These are phyloP conservation scores for Lyophyllum semitale DNA, from an alignment of 768 basidiomycete species.

Conservation along the genomic window DNA sequence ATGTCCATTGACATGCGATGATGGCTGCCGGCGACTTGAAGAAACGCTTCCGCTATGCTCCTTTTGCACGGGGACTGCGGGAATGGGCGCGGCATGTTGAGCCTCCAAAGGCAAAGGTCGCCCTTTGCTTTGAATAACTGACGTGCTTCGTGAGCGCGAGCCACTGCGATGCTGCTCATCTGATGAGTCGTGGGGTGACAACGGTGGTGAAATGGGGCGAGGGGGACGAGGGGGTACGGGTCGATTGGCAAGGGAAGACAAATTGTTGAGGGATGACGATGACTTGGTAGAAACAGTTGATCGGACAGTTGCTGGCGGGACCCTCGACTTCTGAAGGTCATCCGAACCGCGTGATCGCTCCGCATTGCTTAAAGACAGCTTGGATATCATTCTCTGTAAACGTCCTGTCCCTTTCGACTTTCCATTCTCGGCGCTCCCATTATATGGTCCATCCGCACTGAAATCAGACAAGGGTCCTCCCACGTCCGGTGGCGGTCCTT, in stretches of 20 bases:
- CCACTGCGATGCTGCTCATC: constrained; percentile 32
- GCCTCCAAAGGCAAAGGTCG: constrained; percentile 15
- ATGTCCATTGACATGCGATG: constrained; percentile 7
- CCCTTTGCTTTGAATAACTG: constrained; percentile 25
- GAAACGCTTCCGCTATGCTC: constrained; percentile 9
- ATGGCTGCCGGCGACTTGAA: constrained; percentile 3
- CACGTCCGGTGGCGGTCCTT: constrained; percentile 55
- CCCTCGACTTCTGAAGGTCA: constrained; percentile 11
- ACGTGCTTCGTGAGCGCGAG: constrained; percentile 27
- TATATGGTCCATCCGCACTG: constrained; percentile 25
- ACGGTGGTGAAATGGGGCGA: constrained; percentile 46
- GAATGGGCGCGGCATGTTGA: background rate
- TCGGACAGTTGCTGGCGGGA: constrained; percentile 16
- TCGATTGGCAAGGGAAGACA: constrained; percentile 55
- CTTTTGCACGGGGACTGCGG: background rate
- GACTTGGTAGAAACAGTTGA: constrained; percentile 25
- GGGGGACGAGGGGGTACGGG: constrained; percentile 65
- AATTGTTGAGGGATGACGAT: constrained; percentile 40
- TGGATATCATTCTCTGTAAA: constrained; percentile 83
- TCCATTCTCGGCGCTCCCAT: constrained; percentile 34
- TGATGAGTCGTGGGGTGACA: constrained; percentile 45
- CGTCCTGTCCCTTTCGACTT: constrained; percentile 60
- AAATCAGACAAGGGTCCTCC: constrained; percentile 58
- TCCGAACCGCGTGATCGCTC: constrained; percentile 36
- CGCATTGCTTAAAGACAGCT: constrained; percentile 54